Percentiles rank a stretch among this genome's conserved stretches.
phyloP scores from a whole-genome alignment of 1,284 basidiomycete genomes.

The Polyporus tsugae region DNA sequence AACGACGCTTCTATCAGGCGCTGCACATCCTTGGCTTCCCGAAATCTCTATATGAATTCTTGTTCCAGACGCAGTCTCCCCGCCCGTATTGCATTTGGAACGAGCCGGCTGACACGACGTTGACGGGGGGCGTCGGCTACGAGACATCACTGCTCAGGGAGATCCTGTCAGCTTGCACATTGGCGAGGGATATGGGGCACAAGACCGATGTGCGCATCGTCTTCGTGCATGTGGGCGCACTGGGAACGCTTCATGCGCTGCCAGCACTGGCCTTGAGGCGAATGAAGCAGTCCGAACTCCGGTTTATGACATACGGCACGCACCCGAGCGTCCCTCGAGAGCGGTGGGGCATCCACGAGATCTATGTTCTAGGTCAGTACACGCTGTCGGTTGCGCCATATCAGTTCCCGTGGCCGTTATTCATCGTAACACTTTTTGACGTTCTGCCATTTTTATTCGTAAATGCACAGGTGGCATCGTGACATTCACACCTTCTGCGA shows the following conservation, averaged over 20 bases:
- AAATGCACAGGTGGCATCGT: conserved; percentile 64
- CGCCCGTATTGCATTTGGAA: conserved; percentile 52
- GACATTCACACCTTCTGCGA: conserved; percentile 69
- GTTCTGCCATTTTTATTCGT: background rate
- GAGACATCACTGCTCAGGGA: conserved; percentile 57
- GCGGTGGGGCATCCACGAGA: conserved; percentile 66
- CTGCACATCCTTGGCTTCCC: conserved; percentile 58
- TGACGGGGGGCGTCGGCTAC: conserved; percentile 34
- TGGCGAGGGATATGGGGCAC: conserved; percentile 46
- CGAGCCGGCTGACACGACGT: conserved; percentile 35
- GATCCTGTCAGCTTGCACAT: conserved; percentile 53
- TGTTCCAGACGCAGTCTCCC: conserved; percentile 39
- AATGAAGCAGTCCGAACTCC: conserved; percentile 50
- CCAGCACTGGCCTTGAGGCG: conserved; percentile 56
- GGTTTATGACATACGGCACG: conserved; percentile 73
- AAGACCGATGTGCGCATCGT: conserved; percentile 55
- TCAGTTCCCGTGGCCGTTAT: background rate
- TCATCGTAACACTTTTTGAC: conserved; percentile 6
- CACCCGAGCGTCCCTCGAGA: conserved; percentile 56
- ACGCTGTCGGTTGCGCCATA: background rate
- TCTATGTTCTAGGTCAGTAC: conserved; percentile 68
- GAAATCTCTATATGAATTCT: conserved; percentile 49
- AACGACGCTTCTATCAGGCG: conserved; percentile 49
- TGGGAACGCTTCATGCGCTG: conserved; percentile 56
- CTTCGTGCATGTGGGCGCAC: conserved; percentile 70